phyloP scores from a whole-genome alignment of 306 rosid species.

The Boehmeria nivea region DNA sequence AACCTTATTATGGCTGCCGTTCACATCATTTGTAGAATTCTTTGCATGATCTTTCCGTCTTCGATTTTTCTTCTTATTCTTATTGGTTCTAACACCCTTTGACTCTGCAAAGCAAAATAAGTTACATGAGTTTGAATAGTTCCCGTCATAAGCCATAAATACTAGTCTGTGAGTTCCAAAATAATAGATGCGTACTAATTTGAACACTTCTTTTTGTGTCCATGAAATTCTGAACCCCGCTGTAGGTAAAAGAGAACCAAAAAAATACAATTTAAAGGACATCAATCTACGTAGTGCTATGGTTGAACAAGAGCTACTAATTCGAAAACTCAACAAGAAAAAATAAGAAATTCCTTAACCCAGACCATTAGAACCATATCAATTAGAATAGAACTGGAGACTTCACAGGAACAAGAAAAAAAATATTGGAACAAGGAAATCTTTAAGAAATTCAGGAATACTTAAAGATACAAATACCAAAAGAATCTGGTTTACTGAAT shows the following conservation, averaged over 20 bases:
- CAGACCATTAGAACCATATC: no score
- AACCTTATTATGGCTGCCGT: constrained; percentile 52
- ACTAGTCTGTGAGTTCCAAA: no score
- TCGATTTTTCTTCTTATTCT: constrained; percentile 78
- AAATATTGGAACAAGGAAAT: background rate
- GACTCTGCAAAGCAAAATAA: constrained; percentile 45
- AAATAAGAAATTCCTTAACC: background rate
- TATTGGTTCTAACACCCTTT: constrained; percentile 49
- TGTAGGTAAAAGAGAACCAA: no score
- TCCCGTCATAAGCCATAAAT: background rate
- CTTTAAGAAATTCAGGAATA: background rate
- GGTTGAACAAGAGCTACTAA: background rate
- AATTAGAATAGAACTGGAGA: background rate
- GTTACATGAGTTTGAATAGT: background rate
- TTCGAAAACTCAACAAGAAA: background rate
- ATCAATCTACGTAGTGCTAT: background rate
- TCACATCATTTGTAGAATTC: constrained; percentile 41
- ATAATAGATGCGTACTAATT: no score
- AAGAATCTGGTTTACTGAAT: background rate
- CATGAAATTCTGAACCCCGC: no score
- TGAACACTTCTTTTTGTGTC: no score
- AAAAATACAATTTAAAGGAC: no score
- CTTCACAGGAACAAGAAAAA: background rate
- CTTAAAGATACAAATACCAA: background rate
- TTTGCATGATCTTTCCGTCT: constrained; percentile 62